Evolutionary conservation across 1,284 basidiomycete species (phyloP).

Genomic region (Ganoderma meredithae): DNA sequence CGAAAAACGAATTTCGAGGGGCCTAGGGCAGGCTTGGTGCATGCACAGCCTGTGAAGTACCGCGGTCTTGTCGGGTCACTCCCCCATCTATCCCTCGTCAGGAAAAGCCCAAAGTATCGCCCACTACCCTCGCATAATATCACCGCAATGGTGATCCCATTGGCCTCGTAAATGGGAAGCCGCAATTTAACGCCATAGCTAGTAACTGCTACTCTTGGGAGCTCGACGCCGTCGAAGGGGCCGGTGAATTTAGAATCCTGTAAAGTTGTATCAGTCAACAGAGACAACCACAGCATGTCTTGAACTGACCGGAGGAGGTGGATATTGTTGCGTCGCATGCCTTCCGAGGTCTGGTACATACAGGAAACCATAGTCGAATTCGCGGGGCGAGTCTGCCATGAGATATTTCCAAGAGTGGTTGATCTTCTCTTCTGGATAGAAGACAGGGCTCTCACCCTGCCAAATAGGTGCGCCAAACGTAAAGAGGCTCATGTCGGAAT

Average conservation of each 20-base stretch:
- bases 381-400: background rate
- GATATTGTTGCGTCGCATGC: background rate
- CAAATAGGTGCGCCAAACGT: background rate
- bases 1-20: no score
- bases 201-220: background rate
- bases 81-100: background rate
- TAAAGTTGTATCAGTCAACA: background rate
- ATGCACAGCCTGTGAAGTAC: no score
- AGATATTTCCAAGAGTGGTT: background rate
- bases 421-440: background rate
- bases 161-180: background rate
- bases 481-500: background rate
- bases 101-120: background rate
- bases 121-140: background rate
- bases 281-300: background rate
- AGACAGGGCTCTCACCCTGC: background rate
- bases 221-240: background rate
- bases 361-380: background rate
- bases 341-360: background rate
- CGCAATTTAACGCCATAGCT: background rate
- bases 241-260: background rate
- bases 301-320: background rate
- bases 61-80: background rate
- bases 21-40: no score
- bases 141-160: conserved; percentile 6